Percentiles rank a stretch among this genome's conserved stretches.
These are phyloP conservation scores for Pelargonium nanum DNA, from an alignment of 345 rosid genomes.

Conservation along the genomic window DNA sequence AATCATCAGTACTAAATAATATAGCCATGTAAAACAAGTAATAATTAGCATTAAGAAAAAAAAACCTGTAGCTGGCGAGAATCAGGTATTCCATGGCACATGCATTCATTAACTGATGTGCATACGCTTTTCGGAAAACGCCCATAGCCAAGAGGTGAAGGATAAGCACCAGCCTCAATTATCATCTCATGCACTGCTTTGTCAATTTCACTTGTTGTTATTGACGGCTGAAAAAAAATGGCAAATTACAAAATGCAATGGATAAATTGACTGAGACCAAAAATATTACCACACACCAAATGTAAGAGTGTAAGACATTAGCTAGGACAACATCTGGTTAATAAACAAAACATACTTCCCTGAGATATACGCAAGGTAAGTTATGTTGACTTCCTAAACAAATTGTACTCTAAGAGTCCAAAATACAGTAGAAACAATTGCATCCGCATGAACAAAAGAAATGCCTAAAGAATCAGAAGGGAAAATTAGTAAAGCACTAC, in stretches of 20 bases:
- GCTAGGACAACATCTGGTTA: background rate
- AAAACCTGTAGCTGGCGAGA: slow-evolving; percentile 89
- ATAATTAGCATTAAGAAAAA: background rate
- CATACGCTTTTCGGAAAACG: slow-evolving; percentile 93
- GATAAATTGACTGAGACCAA: background rate
- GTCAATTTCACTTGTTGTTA: slow-evolving; percentile 85
- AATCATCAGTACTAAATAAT: background rate
- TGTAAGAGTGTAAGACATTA: too few species aligned
- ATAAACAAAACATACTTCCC: background rate
- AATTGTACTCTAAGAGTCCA: too few species aligned
- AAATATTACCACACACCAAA: background rate
- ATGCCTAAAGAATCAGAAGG: background rate
- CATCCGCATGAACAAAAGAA: background rate
- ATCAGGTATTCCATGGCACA: slow-evolving; percentile 98
- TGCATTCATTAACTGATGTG: slow-evolving; percentile 90
- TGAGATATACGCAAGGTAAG: background rate
- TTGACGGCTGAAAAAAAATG: slow-evolving; percentile 53
- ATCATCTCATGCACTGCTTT: slow-evolving; percentile 88
- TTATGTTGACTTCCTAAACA: background rate
- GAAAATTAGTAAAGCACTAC: background rate
- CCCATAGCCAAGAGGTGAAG: slow-evolving; percentile 97
- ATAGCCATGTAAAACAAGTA: slow-evolving; percentile 8
- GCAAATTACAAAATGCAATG: background rate
- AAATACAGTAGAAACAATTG: too few species aligned
- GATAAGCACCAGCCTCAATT: slow-evolving; percentile 89